Base-by-base conservation (phyloP, 2,329 filamentous ascomycete species). In the Purpureocillium lavendulum region DNA sequence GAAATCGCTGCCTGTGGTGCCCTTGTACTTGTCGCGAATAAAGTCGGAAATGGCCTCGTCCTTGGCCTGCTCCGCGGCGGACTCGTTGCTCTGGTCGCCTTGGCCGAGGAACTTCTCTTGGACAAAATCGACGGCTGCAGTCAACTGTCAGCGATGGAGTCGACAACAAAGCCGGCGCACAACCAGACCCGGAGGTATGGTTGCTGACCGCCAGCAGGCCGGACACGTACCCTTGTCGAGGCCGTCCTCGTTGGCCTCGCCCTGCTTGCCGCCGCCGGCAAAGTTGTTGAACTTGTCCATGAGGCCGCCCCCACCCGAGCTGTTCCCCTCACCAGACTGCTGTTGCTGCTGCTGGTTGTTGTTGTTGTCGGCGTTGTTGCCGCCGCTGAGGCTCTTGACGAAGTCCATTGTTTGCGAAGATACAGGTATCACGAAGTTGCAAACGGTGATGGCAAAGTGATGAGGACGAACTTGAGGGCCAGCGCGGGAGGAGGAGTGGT, bases 181-280 rank as follows among this genome's bases (percentile, higher is more conserved):
- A 26, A 26, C 6, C 6, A 26, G 10, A 26, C 21, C 10, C 21
- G 21, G 21, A 10, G 6, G 5, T 10, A 26, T 5, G 21, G 6
- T 26, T 26, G 21, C 21, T 26, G 5, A 10, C 21, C 21, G 5
- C 6, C 21, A 26, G 13, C 16, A 29, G n/a, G n/a, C 4, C 14
- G 33, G 15, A 40, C 4, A 7, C 4, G 24, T 10, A 45, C 84
- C 81, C 67, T 92, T 92, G 66, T 92, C 86, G 38, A 92, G 75
- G n/a, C 60, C 65, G 55, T 90, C 84, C 61, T 92, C 85, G 51
- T 88, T 84, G 75, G 87, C 81, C 73, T 90, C 86, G 56, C 81
- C 79, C 61, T 84, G 68, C 28, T 63, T 63, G 30, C 86, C 86
- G 39, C 86, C 86, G 29, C 86, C 86, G 15, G 82, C 82, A 48